Evolutionary conservation across 2,329 filamentous ascomycete species (phyloP), one percentile per base, ranked within the genome.

Genomic region (Alternaria sp.): DNA sequence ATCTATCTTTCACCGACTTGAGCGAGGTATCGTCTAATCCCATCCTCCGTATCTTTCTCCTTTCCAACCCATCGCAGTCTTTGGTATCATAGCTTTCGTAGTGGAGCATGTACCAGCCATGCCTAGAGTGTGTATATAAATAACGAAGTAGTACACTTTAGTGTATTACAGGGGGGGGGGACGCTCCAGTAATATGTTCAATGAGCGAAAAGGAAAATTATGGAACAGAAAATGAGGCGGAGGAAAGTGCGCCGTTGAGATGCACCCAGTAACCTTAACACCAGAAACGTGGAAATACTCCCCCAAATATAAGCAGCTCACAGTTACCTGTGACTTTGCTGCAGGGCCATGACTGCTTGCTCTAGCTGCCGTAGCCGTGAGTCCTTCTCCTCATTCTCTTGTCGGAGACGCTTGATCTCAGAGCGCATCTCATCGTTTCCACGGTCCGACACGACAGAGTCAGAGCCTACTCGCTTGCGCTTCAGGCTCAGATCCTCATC

Each of bases 381-480:
- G 49, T 80, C 79, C 60, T 80, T 80, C 61, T 79, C 75, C 29
- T 77, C 74, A 56, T 78, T 78, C 57, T 81, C 77, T 10, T 67
- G 67, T 31, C 76, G 72, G 23, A 83, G 68, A 23, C 78, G 70
- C 71, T 78, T 78, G 48, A 81, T 64, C 62, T 81, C 77, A 7
- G 66, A 65, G 54, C 75, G 71, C 23, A 81, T 68, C 37, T 77
- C 74, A 17, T 75, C 72, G 24, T 71, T 70, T 42, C 63, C 66
- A 23, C 64, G 66, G 13, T 66, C 65, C 13, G 64, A 65, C 23
- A 70, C 34, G 14, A 64, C 70, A 23, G 66, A 68, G 48, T 72
- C 70, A 44, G 72, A 71, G 4, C 65, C 64, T 17, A 71, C 62
- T 29, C 73, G 70, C 60, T 77, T 77, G 29, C 75, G 69, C 65